Base-by-base conservation (phyloP, 805 yeast genomes). In the Sugiyamaella mastotermitis region DNA sequence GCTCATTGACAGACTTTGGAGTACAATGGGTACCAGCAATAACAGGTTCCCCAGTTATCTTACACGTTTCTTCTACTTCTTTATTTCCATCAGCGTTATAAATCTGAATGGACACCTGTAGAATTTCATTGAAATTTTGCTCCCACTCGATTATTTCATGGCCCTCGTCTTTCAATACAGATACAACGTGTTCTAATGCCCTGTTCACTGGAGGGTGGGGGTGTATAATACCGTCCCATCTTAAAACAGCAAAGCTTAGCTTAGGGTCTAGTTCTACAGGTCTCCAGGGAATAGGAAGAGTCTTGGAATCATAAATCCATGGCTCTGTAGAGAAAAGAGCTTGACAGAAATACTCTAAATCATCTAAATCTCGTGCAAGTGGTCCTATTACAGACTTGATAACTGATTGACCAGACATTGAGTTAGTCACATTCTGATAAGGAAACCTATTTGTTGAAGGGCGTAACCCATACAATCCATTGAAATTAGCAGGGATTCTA, bases 241-340 rank as follows among this genome's bases (percentile, higher is more conserved):
- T 18, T 36, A 42, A 27, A 7, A 45, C 35, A 11, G 40, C 49
- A 24, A 45, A 32, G 7, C 26, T 25, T 11, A 43, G 28, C 17
- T 30, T 36, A 11, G 27, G 23, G 3, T 24, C 31, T 39, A 29
- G 30, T n/a, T 49, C 43, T 0, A 51, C 50, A 1, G 49, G 44
- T 41, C 67, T 59, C 78, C 79, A 77, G 1, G 75, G 70, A 16
- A 77, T 53, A 20, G 76, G 74, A n/a, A 65, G 50, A 28, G 62
- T 57, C 46, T 67, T 71, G 2, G 78, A 72, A 50, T 78, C 82
- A 27, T 49, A 38, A 7, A 51, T 39, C 75, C 78, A 69, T 6
- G 76, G 72, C 41, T 68, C 56, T 14, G 58, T 44, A 26, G 55
- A 57, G 13, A 71, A 50, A 9, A 75, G 55, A 1, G 60, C 45